Conservation (phyloP, 495 filamentous ascomycete genomes). For the Chaetomium fimeti region DNA sequence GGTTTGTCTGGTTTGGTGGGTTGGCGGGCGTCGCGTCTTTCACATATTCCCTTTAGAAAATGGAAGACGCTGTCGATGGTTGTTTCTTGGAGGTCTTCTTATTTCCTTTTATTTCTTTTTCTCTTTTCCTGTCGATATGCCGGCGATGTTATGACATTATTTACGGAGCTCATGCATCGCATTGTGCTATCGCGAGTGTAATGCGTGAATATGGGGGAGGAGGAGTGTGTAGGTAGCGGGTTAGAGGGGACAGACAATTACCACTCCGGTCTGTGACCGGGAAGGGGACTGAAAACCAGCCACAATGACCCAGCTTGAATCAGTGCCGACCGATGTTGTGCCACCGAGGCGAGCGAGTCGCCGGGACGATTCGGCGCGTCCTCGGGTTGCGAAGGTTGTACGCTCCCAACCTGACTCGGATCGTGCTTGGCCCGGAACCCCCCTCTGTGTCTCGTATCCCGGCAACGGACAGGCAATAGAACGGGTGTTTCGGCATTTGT, state of each 20-base stretch:
- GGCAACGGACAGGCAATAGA: background rate
- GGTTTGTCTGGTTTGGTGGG: conserved; percentile 15
- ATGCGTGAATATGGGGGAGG: background rate
- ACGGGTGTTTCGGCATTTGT: conserved; percentile 7
- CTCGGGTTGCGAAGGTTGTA: background rate
- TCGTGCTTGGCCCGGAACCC: background rate
- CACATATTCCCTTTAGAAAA: conserved; percentile 10
- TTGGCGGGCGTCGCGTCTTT: conserved; percentile 6
- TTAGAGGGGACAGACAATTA: background rate
- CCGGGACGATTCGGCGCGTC: background rate
- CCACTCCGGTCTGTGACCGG: conserved; percentile 19
- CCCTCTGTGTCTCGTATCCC: background rate
- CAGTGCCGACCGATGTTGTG: background rate
- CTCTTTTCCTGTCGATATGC: background rate
- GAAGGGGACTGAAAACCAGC: conserved; percentile 1
- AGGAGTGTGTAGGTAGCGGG: background rate
- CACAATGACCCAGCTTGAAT: background rate
- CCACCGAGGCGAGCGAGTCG: background rate
- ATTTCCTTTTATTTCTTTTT: conserved; percentile 8
- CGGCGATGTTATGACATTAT: conserved; percentile 15
- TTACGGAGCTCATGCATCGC: conserved; percentile 14
- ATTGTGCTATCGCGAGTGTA: conserved; percentile 9
- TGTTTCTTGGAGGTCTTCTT: conserved; percentile 9
- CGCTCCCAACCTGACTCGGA: background rate
- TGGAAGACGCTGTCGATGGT: background rate